Evolutionary conservation across 768 basidiomycete species (phyloP), one percentile per base, ranked within the genome.

Genomic region (Brasilioporus rufonigricans): DNA sequence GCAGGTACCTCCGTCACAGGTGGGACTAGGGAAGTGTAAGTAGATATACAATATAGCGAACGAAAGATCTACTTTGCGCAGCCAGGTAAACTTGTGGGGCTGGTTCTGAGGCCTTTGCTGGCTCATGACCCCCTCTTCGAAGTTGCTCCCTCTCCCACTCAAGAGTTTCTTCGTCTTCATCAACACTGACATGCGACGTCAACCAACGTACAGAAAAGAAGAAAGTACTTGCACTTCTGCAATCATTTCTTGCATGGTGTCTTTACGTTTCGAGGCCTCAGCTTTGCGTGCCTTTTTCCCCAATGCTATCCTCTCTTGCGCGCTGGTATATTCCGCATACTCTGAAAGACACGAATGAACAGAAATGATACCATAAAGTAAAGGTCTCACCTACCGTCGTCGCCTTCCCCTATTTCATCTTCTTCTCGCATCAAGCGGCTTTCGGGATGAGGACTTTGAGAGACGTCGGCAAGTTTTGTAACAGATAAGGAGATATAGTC

Each of bases 71-170:
- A 93, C 91, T 92, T 27, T 79, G 82, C 5, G 86, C 78, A 41
- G 92, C 77, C 60, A 81, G 86, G 64, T 94, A 93, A 2, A 78
- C 73, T 46, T 78, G 75, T 59, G 87, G 87, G 23, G 61, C 65
- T 48, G 77, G 40, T 73, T 63, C 64, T 58, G 66, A 24, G 58
- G 62, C 29, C 10, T 77, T 75, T 26, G 77, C 68, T n/a, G 73
- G 67, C 24, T 69, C 69, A 57, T 83, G 80, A 3, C 86, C 90
- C 10, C 87, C 89, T 52, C 92, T 79, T 24, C 89, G 84, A 26
- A 92, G 73, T 62, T 94, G 92, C 52, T 88, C 89, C 56, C 82
- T 80, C 63, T 93, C 91, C 92, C 92, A 94, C 70, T 93, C 88
- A 11, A 79, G 75, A 0, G 87, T 83, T 66, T 93, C 91, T 67